A percentile compares a stretch with the other conserved stretches of the same genome.
Conservation (phyloP, 75 land plant genomes). For the Pinus albicaulis region DNA sequence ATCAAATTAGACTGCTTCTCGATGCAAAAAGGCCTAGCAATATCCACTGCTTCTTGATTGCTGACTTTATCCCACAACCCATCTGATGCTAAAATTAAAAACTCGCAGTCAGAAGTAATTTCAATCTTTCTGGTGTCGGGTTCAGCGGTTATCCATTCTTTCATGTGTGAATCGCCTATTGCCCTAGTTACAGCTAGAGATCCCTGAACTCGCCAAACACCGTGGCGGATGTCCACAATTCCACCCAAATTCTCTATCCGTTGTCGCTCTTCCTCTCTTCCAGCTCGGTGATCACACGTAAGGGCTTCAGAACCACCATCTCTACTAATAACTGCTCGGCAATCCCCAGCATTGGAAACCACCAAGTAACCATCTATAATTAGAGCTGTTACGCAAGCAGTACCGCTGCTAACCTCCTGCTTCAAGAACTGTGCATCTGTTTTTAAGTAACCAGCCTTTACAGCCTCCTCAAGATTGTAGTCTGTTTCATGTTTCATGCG, state of each 20-base stretch:
- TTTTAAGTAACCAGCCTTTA: constrained; percentile 28
- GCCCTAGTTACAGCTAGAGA: constrained; percentile 57
- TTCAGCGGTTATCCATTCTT: constrained; percentile 59
- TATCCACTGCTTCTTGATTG: constrained; percentile 29
- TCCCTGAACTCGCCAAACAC: constrained; percentile 69
- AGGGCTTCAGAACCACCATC: constrained; percentile 46
- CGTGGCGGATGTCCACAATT: constrained; percentile 39
- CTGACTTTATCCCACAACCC: constrained; percentile 74
- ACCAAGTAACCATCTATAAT: constrained; percentile 40
- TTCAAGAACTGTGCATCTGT: constrained; percentile 49
- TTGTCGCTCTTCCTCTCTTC: constrained; percentile 54
- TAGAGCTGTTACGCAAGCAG: constrained; percentile 59
- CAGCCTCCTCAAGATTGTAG: constrained; percentile 19
- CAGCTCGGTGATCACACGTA: constrained; percentile 45
- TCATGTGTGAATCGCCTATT: constrained; percentile 57
- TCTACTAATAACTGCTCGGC: constrained; percentile 59
- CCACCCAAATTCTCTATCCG: constrained; percentile 61
- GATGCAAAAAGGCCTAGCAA: background rate
- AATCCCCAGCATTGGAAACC: constrained; percentile 70
- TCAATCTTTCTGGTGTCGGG: constrained; percentile 37
- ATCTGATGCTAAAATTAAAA: constrained; percentile 74
- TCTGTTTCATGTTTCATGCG: constrained; percentile 2
- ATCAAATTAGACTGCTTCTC: background rate
- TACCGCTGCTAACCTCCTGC: constrained; percentile 53
- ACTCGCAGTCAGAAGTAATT: constrained; percentile 44